Percentiles rank a stretch among this genome's conserved stretches.
Conservation (phyloP, 148 eudicot genomes). For the Drosera capensis region DNA sequence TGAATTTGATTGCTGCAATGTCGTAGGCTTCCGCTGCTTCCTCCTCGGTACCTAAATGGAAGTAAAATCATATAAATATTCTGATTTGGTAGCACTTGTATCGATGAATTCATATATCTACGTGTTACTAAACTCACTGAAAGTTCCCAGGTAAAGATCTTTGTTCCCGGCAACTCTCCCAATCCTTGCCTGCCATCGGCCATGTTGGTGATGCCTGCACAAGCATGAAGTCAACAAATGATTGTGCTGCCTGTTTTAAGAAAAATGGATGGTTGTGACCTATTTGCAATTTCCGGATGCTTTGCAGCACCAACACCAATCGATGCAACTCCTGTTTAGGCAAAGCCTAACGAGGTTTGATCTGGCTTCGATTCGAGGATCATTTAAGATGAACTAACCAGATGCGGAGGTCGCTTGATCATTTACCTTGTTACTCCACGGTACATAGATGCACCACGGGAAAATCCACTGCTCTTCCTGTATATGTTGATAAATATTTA, state of each 20-base stretch:
- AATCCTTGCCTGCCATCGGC: constrained; percentile 98
- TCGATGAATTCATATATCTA: background rate
- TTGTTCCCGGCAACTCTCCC: constrained; percentile 98
- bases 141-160: constrained; percentile 94
- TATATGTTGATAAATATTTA: background rate
- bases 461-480: constrained; percentile 98
- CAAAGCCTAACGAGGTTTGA: too few relatives aligned
- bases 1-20: constrained; percentile 88
- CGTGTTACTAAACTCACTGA: constrained; percentile 39
- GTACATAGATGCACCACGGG: constrained; percentile 94
- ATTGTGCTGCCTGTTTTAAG: background rate
- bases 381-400: too few relatives aligned
- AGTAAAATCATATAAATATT: too few relatives aligned
- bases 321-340: too few relatives aligned
- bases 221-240: background rate
- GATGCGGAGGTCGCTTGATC: background rate
- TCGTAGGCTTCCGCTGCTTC: constrained; percentile 99
- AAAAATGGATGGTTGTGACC: background rate
- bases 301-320: background rate
- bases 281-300: too few relatives aligned
- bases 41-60: constrained; percentile 66
- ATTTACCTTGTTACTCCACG: constrained; percentile 85
- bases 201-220: constrained; percentile 90
- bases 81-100: background rate
- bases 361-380: too few relatives aligned